Percentiles rank a stretch among this genome's conserved stretches.
phyloP scores from a whole-genome alignment of 345 rosid species.

The Camelina hispida region DNA sequence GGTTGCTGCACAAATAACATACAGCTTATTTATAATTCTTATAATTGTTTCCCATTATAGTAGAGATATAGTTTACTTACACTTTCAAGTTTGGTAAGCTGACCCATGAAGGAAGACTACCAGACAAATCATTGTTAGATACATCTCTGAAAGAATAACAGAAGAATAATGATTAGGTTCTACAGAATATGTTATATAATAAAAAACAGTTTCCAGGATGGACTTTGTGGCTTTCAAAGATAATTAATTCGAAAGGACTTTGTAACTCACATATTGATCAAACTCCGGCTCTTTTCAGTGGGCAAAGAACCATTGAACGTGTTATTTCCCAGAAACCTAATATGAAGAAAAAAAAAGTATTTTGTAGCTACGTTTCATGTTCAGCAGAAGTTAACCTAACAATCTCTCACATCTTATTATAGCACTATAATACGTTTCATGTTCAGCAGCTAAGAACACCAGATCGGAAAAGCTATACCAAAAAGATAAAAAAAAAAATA shows the following conservation, averaged over 20 bases:
- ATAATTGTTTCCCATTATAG: not conserved
- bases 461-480: too few relatives aligned
- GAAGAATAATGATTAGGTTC: not conserved
- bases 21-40: not conserved
- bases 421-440: too few relatives aligned
- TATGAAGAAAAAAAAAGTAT: too few relatives aligned
- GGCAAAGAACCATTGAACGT: conserved; percentile 63
- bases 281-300: conserved; percentile 48
- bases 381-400: too few relatives aligned
- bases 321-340: conserved; percentile 61
- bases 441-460: too few relatives aligned
- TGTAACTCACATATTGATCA: conserved; percentile 53
- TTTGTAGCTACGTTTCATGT: too few relatives aligned
- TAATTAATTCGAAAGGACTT: too few relatives aligned
- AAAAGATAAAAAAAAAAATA: too few relatives aligned
- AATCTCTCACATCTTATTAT: too few relatives aligned
- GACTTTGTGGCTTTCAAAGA: too few relatives aligned
- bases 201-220: not conserved
- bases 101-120: conserved; percentile 74
- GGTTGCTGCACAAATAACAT: conserved; percentile 58
- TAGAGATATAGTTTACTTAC: conserved; percentile 46
- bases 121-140: conserved; percentile 67
- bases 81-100: conserved; percentile 47
- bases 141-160: conserved; percentile 63
- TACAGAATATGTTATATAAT: not conserved